Evolutionary conservation across 192 early-diverging fungal genomes (phyloP), one percentile per base, ranked within the genome.

Genomic region (Backusella circina): DNA sequence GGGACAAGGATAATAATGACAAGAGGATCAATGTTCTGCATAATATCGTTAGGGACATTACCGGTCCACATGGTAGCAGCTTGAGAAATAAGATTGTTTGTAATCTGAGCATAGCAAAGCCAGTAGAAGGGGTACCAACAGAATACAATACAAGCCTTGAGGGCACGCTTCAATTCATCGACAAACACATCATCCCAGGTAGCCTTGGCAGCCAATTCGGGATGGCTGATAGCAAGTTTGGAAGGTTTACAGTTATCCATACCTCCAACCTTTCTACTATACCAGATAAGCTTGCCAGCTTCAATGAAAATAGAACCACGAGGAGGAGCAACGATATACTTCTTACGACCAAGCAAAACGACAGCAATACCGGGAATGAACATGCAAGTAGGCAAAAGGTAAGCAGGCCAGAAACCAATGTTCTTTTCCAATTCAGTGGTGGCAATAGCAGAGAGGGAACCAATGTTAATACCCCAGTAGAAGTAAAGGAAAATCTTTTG

Each of bases 101-200:
- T 80, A 74, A 91, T 90, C 75, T 93, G 88, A 68, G 79, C 76
- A 72, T 90, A 91, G 47, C 89, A 88, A 44, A 91, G 85, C 93
- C 91, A 94, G 84, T 88, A 94, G 75, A 94, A 70, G 2, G 93
- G 93, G 79, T 83, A 94, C 79, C 86, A 90, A 38, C 86, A 78
- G 79, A 93, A 93, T 47, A 94, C 87, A 67, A 82, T 83, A 84
- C 91, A 92, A 36, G 91, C 89, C 65, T 86, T 82, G 37, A 92
- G 70, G 1, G 88, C 83, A 36, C 83, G 76, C 33, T 81, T 80
- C 72, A 92, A 85, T 75, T 94, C 91, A 65, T 90, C 88, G 47
- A 94, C 85, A 71, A 94, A 94, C 65, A 82, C 79, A 84, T 93
- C 91, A 65, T 91, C 86, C 91, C 91, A 94, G 65, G 82, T 86